These are phyloP conservation scores for Exophiala bonariae DNA, from an alignment of 2,329 filamentous ascomycete genomes.

Conservation along the genomic window DNA sequence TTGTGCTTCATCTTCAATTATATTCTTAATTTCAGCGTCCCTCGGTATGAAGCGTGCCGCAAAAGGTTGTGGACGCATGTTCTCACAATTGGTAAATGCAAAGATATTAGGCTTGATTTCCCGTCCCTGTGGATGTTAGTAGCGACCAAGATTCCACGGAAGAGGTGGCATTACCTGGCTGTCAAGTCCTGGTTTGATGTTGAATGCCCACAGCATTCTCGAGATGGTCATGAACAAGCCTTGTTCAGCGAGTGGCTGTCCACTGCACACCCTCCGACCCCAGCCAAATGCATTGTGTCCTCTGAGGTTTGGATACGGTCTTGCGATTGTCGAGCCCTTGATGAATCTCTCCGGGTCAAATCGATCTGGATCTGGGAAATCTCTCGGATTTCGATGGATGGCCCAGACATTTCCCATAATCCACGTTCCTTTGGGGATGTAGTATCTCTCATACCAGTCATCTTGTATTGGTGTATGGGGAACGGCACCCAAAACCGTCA, in stretches of 20 bases:
- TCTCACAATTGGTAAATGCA: conserved; percentile 7
- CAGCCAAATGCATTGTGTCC: conserved; percentile 60
- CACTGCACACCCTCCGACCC: conserved; percentile 56
- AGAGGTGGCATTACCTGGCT: conserved; percentile 13
- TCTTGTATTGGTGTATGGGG: conserved; percentile 42
- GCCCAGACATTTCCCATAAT: conserved; percentile 27
- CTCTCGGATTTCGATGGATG: conserved; percentile 34
- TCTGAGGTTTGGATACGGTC: conserved; percentile 51
- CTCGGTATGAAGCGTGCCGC: conserved; percentile 14
- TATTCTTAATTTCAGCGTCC: conserved; percentile 8
- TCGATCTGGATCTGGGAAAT: conserved; percentile 38
- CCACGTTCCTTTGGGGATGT: conserved; percentile 49
- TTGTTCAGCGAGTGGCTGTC: conserved; percentile 59
- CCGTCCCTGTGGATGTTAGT: background rate
- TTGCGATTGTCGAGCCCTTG: conserved; percentile 25
- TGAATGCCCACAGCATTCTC: conserved; percentile 59
- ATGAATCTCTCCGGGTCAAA: conserved; percentile 49
- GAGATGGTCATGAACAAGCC: conserved; percentile 61
- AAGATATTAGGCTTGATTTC: conserved; percentile 11
- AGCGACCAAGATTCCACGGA: background rate
- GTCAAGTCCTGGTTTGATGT: conserved; percentile 46
- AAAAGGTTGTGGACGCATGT: conserved; percentile 12
- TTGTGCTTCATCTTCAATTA: conserved; percentile 13
- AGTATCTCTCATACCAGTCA: conserved; percentile 50
- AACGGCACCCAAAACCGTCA: conserved; percentile 34